Evolutionary conservation across 2,329 filamentous ascomycete species (phyloP).

Genomic region (Aspergillus phoenicis): DNA sequence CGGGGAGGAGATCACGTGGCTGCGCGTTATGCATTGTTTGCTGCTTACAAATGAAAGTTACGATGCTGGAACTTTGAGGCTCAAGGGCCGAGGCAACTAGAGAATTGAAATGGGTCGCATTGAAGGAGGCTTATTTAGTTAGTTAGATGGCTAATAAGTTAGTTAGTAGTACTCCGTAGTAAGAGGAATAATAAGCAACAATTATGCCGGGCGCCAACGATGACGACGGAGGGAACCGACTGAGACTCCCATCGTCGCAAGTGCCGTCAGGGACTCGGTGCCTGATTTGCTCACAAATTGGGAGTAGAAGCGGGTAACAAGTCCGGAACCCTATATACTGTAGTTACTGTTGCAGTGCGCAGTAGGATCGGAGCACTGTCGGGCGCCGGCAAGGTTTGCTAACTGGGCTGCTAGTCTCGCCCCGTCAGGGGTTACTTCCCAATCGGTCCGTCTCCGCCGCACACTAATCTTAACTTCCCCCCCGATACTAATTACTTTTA

Average conservation of each 20-base stretch:
- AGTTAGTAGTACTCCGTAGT: too few species aligned
- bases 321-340: not conserved
- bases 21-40: not conserved
- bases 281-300: not conserved
- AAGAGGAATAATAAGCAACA: too few species aligned
- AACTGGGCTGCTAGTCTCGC: not conserved
- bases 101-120: not conserved
- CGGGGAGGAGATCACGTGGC: not conserved
- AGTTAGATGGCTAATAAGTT: too few species aligned
- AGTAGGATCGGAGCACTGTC: not conserved
- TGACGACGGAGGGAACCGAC: not conserved
- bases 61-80: too few species aligned
- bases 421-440: not conserved
- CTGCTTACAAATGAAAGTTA: too few species aligned
- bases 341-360: too few species aligned
- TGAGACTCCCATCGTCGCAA: constrained; percentile 1
- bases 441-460: not conserved
- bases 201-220: not conserved
- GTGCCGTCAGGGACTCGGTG: not conserved
- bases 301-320: not conserved
- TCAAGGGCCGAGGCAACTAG: not conserved
- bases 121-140: not conserved
- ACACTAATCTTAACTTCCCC: not conserved
- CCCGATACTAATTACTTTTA: too few species aligned
- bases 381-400: constrained; percentile 3